phyloP scores from a whole-genome alignment of 164 flowering plant species.

The Chimonanthus salicifolius region DNA sequence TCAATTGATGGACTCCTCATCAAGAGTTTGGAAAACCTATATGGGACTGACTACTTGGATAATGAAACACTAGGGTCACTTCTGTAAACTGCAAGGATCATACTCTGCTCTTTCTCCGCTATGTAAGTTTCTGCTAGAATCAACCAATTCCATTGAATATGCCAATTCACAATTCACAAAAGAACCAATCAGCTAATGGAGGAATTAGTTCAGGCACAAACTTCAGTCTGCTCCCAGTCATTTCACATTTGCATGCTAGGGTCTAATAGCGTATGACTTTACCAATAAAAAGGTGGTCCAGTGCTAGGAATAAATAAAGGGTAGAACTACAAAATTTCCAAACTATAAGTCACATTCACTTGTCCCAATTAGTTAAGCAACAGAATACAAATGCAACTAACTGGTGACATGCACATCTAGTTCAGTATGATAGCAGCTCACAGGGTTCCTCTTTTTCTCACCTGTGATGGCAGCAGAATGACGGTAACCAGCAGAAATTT shows the following conservation, averaged over 20 bases:
- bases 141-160: neutral
- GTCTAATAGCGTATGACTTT: neutral
- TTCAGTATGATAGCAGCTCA: neutral
- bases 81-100: neutral
- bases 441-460: slow-evolving; percentile 11
- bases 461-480: slow-evolving; percentile 89
- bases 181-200: neutral
- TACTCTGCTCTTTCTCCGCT: neutral
- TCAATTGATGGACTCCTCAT: no score
- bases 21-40: no score
- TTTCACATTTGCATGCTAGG: neutral
- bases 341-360: neutral
- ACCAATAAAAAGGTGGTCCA: neutral
- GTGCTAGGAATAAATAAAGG: no score
- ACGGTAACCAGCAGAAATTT: slow-evolving; percentile 79
- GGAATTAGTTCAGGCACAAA: neutral
- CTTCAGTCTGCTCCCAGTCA: neutral
- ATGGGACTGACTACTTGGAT: neutral
- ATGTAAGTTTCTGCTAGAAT: neutral
- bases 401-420: neutral
- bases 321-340: no score
- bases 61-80: neutral
- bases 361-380: neutral
- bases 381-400: neutral
- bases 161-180: neutral